Percentiles rank a stretch among this genome's conserved stretches.
Conservation (phyloP, 1,139 yeast genomes). For the Keqinozyma sinolaborantium region DNA sequence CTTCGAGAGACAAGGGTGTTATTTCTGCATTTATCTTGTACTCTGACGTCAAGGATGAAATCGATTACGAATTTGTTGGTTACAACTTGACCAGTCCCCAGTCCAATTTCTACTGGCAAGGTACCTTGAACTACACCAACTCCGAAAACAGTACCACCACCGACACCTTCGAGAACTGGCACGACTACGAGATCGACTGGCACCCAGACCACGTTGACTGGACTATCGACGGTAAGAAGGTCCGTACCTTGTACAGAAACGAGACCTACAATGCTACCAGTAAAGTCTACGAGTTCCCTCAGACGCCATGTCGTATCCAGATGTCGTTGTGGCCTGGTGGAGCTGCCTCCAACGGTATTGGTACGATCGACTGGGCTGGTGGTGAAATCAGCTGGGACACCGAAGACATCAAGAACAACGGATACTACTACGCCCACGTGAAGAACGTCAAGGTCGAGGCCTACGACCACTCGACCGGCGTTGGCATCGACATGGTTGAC, state of each 20-base stretch:
- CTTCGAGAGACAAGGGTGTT: constrained; percentile 78
- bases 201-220: constrained; percentile 65
- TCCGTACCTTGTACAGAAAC: constrained; percentile 62
- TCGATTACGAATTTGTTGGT: constrained; percentile 87
- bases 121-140: constrained; percentile 65
- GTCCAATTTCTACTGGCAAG: constrained; percentile 77
- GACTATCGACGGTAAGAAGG: constrained; percentile 67
- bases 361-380: constrained; percentile 94
- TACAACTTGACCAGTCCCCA: constrained; percentile 62
- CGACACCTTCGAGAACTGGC: constrained; percentile 64
- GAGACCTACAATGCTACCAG: constrained; percentile 70
- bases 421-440: constrained; percentile 71
- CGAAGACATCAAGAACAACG: constrained; percentile 64
- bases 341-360: constrained; percentile 54
- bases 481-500: constrained; percentile 15
- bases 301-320: constrained; percentile 86
- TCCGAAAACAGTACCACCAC: constrained; percentile 43
- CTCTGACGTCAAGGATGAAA: constrained; percentile 86
- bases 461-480: constrained; percentile 63
- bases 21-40: constrained; percentile 81
- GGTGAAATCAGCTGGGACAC: constrained; percentile 84
- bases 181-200: constrained; percentile 84
- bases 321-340: constrained; percentile 96
- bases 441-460: constrained; percentile 60
- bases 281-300: constrained; percentile 67